Percentiles rank a stretch among this genome's conserved stretches.
phyloP scores from a whole-genome alignment of 805 yeast species.

The Sugiyamaella mastotermitis region DNA sequence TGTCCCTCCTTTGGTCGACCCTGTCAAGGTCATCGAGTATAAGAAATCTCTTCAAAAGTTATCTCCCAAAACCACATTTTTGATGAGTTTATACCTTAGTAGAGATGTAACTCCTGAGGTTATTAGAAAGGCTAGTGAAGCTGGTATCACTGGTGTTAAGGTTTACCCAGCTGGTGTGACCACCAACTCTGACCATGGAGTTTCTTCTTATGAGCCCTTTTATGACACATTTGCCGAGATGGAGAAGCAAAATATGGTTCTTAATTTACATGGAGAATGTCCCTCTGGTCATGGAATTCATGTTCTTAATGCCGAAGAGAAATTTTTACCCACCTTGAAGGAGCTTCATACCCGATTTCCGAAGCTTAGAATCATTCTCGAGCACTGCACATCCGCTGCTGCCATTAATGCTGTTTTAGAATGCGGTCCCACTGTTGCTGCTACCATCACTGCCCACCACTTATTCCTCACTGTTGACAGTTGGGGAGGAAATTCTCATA shows the following conservation, averaged over 20 bases:
- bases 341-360: constrained; percentile 82
- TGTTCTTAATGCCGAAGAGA: constrained; percentile 89
- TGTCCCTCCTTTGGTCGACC: constrained; percentile 82
- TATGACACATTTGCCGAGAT: constrained; percentile 87
- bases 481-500: constrained; percentile 95
- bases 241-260: constrained; percentile 69
- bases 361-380: constrained; percentile 74
- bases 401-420: constrained; percentile 73
- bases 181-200: constrained; percentile 90
- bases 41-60: constrained; percentile 54
- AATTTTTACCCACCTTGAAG: constrained; percentile 80
- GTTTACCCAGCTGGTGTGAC: constrained; percentile 99
- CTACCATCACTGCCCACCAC: constrained; percentile 95
- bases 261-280: constrained; percentile 94
- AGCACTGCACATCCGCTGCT: constrained; percentile 89
- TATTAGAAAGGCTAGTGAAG: constrained; percentile 67
- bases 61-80: constrained; percentile 77
- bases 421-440: constrained; percentile 76
- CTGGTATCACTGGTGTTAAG: constrained; percentile 78
- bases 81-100: constrained; percentile 85
- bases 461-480: constrained; percentile 80
- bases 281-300: constrained; percentile 76
- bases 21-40: constrained; percentile 67
- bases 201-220: constrained; percentile 81
- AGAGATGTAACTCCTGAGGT: constrained; percentile 79